Evolutionary conservation across 192 early-diverging fungal species (phyloP), one percentile per base, ranked within the genome.

Genomic region (Podila epigama): DNA sequence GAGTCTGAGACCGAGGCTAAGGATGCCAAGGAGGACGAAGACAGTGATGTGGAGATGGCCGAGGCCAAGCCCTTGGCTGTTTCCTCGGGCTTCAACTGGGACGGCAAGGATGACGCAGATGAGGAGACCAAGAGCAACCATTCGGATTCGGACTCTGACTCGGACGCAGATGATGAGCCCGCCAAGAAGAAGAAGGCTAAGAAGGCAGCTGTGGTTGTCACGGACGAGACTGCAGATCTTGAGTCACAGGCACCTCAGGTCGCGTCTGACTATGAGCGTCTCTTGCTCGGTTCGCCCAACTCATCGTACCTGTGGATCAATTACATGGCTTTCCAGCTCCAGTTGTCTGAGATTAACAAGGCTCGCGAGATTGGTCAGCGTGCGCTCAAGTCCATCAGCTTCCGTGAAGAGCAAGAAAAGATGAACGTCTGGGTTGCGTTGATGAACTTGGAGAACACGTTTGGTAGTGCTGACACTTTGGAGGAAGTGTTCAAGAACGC

Each of bases 311-410:
- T 99, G 54, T 99, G 98, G 98, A 95, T 99, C 75, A 96, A 99
- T 82, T 99, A 95, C 78, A 99, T 99, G 96, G 96, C 96, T n/a
- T 96, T 94, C 87, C 95, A 98, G 67, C 83, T 99, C 4, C 90
- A 96, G 56, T 83, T 97, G 61, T 93, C 95, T 0, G 96, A 99
- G 82, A 89, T 98, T 34, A 89, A 85, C 34, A 96, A 96, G 68
- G 97, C 98, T 13, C 92, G 98, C 42, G 89, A 89, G 44, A 90
- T 98, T 58, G 98, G 92, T 56, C 96, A 98, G 75, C 90, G 95
- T 37, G 98, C 98, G 18, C 83, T 99, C 59, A 96, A 93, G 81
- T 92, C 90, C 22, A 98, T 99, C 63, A 87, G 82, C 61, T 95
- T 90, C 81, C 79, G 95, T 44, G 98, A 99, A 69, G 92, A 96